Evolutionary conservation across 2,329 filamentous ascomycete species (phyloP).

Genomic region (Xylaria sp.): DNA sequence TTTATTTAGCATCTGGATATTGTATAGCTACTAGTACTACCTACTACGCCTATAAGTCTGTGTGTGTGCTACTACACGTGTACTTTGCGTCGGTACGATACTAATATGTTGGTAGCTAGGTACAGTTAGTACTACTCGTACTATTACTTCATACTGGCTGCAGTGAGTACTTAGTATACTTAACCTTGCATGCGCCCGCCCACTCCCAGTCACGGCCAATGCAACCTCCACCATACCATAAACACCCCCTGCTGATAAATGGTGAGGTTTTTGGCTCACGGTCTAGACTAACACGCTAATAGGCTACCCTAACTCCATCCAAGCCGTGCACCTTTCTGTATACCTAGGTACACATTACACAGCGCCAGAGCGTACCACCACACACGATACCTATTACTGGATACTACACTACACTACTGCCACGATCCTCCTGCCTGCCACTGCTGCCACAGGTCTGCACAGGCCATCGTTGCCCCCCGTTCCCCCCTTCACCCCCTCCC

Average conservation of each 20-base stretch:
- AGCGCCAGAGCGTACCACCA: neutral
- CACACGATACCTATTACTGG: too few relatives aligned
- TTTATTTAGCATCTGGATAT: neutral
- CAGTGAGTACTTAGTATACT: conserved; percentile 8
- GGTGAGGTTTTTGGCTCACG: conserved; percentile 1
- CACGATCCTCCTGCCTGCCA: too few relatives aligned
- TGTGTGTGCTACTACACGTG: neutral
- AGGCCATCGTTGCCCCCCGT: conserved; percentile 4
- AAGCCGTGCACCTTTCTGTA: neutral
- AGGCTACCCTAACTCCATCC: too few relatives aligned
- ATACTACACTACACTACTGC: too few relatives aligned
- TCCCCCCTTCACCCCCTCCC: too few relatives aligned
- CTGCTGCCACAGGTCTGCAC: neutral
- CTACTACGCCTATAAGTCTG: neutral
- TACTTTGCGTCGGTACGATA: too few relatives aligned
- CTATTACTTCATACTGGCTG: neutral
- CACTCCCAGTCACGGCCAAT: conserved; percentile 2
- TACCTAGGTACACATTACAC: too few relatives aligned
- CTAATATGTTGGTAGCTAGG: neutral
- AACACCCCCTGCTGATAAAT: conserved; percentile 10
- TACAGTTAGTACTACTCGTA: neutral
- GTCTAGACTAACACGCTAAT: neutral
- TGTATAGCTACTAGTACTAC: neutral
- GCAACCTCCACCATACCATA: neutral
- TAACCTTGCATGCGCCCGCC: conserved; percentile 27